Conservation (phyloP, 129 eudicot genomes). For the Saposhnikovia divaricata region DNA sequence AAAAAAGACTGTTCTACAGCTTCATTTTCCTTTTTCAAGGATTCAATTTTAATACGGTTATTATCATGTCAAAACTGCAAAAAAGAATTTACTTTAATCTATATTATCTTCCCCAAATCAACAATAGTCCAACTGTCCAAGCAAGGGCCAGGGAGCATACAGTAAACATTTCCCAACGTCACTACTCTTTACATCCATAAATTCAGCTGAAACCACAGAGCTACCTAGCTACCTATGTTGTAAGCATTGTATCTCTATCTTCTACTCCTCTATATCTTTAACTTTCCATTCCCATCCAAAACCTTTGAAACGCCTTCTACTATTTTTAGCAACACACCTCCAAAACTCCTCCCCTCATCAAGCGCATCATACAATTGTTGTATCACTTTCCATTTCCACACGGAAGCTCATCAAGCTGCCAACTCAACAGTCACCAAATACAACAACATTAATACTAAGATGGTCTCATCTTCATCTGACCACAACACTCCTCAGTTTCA, state of each 20-base stretch:
- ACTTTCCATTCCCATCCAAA: not conserved
- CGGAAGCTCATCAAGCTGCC: constrained; percentile 7
- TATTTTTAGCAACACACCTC: not conserved
- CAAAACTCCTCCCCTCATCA: not conserved
- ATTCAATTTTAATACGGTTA: too few relatives aligned
- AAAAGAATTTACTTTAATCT: too few relatives aligned
- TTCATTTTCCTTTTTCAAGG: too few relatives aligned
- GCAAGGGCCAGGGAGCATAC: not conserved
- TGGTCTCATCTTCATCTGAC: constrained; percentile 37
- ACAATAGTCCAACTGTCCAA: not conserved
- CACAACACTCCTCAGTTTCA: constrained; percentile 23
- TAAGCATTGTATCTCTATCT: not conserved
- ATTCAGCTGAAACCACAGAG: constrained; percentile 1
- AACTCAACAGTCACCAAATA: not conserved
- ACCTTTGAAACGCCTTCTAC: not conserved
- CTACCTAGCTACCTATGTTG: not conserved
- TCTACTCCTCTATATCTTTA: not conserved
- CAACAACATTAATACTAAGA: constrained; percentile 8
- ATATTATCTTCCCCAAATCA: not conserved
- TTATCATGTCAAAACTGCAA: not conserved
- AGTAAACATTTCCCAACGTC: constrained; percentile 3
- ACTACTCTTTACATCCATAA: constrained; percentile 2
- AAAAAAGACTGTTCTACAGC: too few relatives aligned
- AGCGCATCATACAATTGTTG: not conserved
- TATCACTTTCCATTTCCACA: constrained; percentile 3